These are phyloP conservation scores for Syzygium malaccense DNA, from an alignment of 441 rosid species.

Conservation along the genomic window DNA sequence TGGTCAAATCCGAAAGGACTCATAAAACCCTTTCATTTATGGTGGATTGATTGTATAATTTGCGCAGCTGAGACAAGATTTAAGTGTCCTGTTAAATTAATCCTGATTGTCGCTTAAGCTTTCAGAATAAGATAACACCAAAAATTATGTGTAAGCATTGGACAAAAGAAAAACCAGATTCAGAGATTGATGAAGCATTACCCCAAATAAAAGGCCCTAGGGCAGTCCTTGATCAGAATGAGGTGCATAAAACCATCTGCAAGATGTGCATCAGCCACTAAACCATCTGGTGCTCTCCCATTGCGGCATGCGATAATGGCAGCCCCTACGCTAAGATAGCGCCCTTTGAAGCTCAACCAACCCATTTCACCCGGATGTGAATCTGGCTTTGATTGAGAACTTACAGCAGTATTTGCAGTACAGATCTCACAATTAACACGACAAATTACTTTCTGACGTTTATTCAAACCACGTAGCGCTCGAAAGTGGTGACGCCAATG, in stretches of 20 bases:
- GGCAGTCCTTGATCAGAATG: conserved; percentile 77
- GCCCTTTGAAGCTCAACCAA: conserved; percentile 64
- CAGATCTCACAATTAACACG: conserved; percentile 65
- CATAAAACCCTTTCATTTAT: neutral
- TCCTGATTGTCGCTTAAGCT: neutral
- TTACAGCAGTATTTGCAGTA: conserved; percentile 23
- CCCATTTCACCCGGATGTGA: conserved; percentile 28
- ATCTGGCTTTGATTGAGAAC: conserved; percentile 21
- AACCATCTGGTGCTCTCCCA: conserved; percentile 91
- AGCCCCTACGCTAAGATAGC: conserved; percentile 79
- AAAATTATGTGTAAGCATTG: neutral
- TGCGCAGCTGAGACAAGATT: neutral
- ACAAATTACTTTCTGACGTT: conserved; percentile 54
- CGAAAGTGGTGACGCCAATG: conserved; percentile 19
- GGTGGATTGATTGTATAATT: neutral
- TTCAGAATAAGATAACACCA: neutral
- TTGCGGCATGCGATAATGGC: conserved; percentile 87
- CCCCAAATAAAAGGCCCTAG: conserved; percentile 76
- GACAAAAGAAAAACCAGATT: neutral
- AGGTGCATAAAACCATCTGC: conserved; percentile 93
- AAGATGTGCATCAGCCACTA: conserved; percentile 95
- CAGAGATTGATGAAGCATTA: conserved; percentile 15
- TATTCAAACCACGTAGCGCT: conserved; percentile 26
- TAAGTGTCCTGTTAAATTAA: neutral
- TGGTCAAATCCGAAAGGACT: neutral